These are phyloP conservation scores for Apiospora marii DNA, from an alignment of 2,329 filamentous ascomycete genomes.

Conservation along the genomic window DNA sequence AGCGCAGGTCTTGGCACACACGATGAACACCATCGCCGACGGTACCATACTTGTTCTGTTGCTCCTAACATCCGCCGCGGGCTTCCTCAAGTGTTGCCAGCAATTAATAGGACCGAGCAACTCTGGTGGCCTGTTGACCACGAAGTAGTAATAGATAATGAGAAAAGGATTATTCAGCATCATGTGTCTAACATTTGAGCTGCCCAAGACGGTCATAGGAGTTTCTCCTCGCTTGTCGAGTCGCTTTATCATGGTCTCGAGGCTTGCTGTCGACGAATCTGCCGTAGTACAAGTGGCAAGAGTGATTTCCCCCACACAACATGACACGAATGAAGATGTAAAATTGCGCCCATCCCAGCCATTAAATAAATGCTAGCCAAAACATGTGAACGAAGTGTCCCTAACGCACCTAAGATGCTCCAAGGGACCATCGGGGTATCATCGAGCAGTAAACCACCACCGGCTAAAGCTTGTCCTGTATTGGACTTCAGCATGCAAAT, in stretches of 20 bases:
- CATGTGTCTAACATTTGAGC: neutral
- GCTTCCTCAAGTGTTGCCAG: neutral
- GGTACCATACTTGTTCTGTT: neutral
- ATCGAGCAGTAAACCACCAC: constrained; percentile 26
- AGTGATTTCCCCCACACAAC: neutral
- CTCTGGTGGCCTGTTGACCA: neutral
- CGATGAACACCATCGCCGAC: neutral
- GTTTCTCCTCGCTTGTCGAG: no score
- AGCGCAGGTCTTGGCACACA: neutral
- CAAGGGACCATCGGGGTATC: constrained; percentile 27
- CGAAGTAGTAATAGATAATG: neutral
- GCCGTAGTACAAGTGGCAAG: no score
- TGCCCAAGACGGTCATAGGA: neutral
- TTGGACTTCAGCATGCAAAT: constrained; percentile 4
- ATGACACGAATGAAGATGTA: neutral
- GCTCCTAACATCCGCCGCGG: neutral
- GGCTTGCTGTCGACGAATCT: neutral
- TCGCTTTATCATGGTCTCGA: neutral
- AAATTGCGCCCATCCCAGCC: neutral
- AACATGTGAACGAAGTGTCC: constrained; percentile 20
- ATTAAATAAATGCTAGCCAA: constrained; percentile 23
- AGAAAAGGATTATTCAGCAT: neutral
- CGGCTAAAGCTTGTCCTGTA: neutral
- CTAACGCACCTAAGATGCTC: constrained; percentile 20
- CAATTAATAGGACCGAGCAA: neutral